Conservation (phyloP, 768 basidiomycete genomes). For the Omphalotus guepiniiformis region DNA sequence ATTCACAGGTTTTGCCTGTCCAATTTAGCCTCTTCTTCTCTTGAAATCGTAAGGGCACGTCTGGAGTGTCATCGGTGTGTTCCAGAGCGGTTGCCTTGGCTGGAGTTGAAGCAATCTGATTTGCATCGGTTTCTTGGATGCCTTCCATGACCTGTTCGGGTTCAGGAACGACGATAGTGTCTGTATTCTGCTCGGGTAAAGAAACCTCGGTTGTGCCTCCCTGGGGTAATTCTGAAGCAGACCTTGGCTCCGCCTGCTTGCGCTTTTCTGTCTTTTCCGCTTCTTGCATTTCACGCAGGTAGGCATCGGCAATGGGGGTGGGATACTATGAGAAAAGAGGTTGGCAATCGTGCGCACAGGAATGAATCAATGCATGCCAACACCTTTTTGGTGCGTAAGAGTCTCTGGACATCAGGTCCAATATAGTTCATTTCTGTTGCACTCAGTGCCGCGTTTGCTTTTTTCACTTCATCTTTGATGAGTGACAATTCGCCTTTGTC, state of each 20-base stretch:
- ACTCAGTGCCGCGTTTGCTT: conserved; percentile 39
- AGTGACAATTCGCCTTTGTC: conserved; percentile 42
- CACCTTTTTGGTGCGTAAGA: conserved; percentile 68
- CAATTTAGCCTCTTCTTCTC: conserved; percentile 91
- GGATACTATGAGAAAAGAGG: conserved; percentile 45
- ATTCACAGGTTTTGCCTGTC: conserved; percentile 80
- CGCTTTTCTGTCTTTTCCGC: conserved; percentile 26
- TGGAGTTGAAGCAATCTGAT: conserved; percentile 29
- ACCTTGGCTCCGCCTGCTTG: conserved; percentile 16
- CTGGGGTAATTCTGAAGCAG: neutral
- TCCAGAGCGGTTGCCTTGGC: conserved; percentile 17
- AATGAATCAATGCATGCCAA: conserved; percentile 10
- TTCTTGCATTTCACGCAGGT: conserved; percentile 48
- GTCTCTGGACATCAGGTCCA: conserved; percentile 50
- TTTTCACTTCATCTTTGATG: conserved; percentile 55
- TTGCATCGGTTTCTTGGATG: conserved; percentile 12
- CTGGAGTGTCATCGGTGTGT: conserved; percentile 53
- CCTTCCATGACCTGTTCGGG: conserved; percentile 35
- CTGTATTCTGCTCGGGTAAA: conserved; percentile 3
- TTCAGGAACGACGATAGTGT: conserved; percentile 30
- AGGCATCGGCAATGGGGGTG: conserved; percentile 57
- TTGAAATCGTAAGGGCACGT: conserved; percentile 61
- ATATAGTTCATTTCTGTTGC: conserved; percentile 70
- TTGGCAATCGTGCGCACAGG: neutral
- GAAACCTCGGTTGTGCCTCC: neutral